A percentile compares a stretch with the other conserved stretches of the same genome.
These are phyloP conservation scores for Ganoderma meredithae DNA, from an alignment of 1,284 basidiomycete species.

Conservation along the genomic window DNA sequence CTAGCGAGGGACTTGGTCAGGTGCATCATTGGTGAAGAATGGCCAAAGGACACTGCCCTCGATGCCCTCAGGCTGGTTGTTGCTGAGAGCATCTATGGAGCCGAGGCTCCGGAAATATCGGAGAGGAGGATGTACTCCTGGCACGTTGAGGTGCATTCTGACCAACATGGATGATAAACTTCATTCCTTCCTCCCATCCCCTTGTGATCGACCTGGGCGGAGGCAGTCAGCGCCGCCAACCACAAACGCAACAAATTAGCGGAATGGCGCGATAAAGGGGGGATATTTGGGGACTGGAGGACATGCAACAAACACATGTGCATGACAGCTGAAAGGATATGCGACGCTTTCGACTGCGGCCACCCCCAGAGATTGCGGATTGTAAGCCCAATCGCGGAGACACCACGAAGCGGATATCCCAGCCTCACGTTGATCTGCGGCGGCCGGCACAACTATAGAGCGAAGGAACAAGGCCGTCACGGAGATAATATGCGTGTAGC, in stretches of 20 bases:
- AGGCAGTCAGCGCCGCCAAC: background rate
- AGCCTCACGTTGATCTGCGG: background rate
- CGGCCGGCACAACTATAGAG: background rate
- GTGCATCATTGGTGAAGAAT: conserved; percentile 85
- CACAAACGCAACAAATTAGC: background rate
- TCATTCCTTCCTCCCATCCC: conserved; percentile 84
- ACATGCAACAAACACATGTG: conserved; percentile 1
- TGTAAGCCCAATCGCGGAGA: background rate
- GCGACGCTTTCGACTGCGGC: background rate
- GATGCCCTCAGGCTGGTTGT: conserved; percentile 73
- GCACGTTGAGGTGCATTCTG: conserved; percentile 76
- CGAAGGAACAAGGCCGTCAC: background rate
- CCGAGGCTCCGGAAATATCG: conserved; percentile 80
- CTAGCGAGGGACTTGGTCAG: conserved; percentile 44
- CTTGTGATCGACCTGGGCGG: conserved; percentile 70
- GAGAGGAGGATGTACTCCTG: conserved; percentile 89
- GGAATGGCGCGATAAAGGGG: background rate
- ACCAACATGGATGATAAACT: conserved; percentile 79
- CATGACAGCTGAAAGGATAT: background rate
- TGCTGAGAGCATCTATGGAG: conserved; percentile 79
- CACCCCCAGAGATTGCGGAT: background rate
- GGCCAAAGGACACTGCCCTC: conserved; percentile 85
- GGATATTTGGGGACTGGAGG: background rate
- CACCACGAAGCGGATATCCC: background rate
- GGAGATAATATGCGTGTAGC: background rate